Evolutionary conservation across 306 rosid genomes (phyloP).

Genomic region (Sicyos baderoa): DNA sequence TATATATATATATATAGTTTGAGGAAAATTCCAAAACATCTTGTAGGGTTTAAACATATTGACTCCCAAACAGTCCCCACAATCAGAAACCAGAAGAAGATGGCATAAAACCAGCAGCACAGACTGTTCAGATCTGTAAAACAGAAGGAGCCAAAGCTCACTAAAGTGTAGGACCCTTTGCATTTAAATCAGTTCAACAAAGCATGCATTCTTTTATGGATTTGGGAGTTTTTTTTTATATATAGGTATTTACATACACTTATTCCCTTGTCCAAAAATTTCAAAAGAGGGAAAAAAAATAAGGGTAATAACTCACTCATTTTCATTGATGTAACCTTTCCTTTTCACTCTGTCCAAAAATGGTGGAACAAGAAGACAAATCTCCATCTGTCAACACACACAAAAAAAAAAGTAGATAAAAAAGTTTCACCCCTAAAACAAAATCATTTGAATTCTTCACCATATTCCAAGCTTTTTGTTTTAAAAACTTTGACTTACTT

Average conservation of each 20-base stretch:
- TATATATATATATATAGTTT: no score
- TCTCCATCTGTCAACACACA: background rate
- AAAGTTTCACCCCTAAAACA: background rate
- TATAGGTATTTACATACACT: no score
- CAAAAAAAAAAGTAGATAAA: background rate
- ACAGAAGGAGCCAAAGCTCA: background rate
- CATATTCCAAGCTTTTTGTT: no score
- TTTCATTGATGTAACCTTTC: slow-evolving; percentile 7
- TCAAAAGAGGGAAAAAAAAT: background rate
- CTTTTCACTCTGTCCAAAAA: slow-evolving; percentile 10
- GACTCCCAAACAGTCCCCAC: background rate
- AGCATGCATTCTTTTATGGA: background rate
- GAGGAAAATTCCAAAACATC: no score
- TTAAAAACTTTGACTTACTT: no score
- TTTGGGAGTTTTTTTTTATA: background rate
- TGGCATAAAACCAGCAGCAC: background rate
- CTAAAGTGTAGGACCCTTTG: background rate
- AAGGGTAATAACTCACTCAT: no score
- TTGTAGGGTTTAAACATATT: background rate
- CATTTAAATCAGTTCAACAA: slow-evolving; percentile 11
- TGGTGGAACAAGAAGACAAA: slow-evolving; percentile 5
- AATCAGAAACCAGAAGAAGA: background rate
- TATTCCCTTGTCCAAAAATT: no score
- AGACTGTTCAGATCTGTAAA: background rate
- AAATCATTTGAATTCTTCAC: no score